Conservation (phyloP, 768 basidiomycete species). For the Chalciporus sphaerocephalus region DNA sequence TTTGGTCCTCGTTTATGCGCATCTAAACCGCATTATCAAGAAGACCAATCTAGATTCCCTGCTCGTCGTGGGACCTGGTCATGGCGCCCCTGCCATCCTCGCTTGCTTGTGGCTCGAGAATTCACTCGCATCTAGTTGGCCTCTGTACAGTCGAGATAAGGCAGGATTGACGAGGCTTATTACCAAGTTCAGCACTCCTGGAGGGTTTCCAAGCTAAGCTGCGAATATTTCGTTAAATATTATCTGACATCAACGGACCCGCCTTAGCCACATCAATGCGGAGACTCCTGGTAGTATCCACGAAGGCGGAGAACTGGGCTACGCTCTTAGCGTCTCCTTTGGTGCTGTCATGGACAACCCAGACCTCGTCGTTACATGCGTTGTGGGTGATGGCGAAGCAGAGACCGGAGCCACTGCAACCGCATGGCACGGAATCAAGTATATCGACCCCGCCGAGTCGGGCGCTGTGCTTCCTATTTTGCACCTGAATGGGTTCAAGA, state of each 20-base stretch:
- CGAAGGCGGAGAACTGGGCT: constrained; percentile 89
- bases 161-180: constrained; percentile 65
- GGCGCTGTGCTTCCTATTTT: constrained; percentile 91
- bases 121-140: constrained; percentile 55
- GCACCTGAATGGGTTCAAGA: constrained; percentile 86
- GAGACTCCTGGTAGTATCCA: constrained; percentile 88
- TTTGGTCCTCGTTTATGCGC: constrained; percentile 65
- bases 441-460: constrained; percentile 83
- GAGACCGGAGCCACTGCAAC: constrained; percentile 76
- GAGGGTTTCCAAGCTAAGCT: constrained; percentile 73
- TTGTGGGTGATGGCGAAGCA: constrained; percentile 88
- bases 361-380: constrained; percentile 71
- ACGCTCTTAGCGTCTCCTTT: constrained; percentile 80
- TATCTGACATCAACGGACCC: neutral
- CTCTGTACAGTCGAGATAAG: constrained; percentile 52
- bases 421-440: constrained; percentile 87
- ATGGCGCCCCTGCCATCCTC: constrained; percentile 86
- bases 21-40: constrained; percentile 60
- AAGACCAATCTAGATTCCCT: constrained; percentile 60
- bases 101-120: constrained; percentile 84
- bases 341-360: constrained; percentile 92
- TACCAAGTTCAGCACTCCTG: constrained; percentile 71
- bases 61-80: constrained; percentile 78
- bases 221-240: neutral
- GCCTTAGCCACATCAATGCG: constrained; percentile 63